Evolutionary conservation across 169 alveolate species (phyloP), one percentile per base, ranked within the genome.

Genomic region (Plasmodium billcollinsi): DNA sequence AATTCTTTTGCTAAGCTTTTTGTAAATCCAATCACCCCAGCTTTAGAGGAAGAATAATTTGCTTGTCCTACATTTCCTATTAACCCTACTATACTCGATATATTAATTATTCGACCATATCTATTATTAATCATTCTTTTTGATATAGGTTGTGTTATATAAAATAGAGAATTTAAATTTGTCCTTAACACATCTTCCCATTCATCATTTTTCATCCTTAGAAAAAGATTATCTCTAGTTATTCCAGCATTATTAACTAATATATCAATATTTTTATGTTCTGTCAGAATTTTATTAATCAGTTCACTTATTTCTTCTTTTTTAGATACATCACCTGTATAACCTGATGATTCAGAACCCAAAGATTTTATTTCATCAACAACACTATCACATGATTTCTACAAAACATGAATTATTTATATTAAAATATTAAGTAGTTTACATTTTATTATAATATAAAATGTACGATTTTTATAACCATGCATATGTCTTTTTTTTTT

Each of bases 171-270:
- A 74, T 95, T 95, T 65, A 96, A 80, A 85, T 97, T 97, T 21
- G 97, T 95, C 54, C 78, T 94, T 92, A 96, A 88, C 67, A 97
- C 96, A 50, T 95, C 90, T 63, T 95, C 96, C 99, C 99, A 97
- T 74, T 97, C 98, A 5, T 86, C 88, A 8, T 94, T 97, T n/a
- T 69, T 93, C 98, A 97, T 97, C 45, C 97, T 94, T 59, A 92
- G 62, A 75, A 96, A 93, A 24, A 96, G 63, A 54, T 93, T 93
- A 86, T 97, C 99, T 90, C 97, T 93, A 8, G 97, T 89, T 52
- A 97, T 96, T 12, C 99, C 99, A 14, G 99, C 99, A 85, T 97
- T 97, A 92, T 97, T 97, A 65, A 97, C 96, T 45, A 97, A 89
- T 74, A 97, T 95, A 90, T 97, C 99, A 45, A 97, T 94, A 33